A percentile compares a stretch with the other conserved stretches of the same genome.
phyloP scores from a whole-genome alignment of 225 moss, liverwort and hornwort species.

The Asterella californica region DNA sequence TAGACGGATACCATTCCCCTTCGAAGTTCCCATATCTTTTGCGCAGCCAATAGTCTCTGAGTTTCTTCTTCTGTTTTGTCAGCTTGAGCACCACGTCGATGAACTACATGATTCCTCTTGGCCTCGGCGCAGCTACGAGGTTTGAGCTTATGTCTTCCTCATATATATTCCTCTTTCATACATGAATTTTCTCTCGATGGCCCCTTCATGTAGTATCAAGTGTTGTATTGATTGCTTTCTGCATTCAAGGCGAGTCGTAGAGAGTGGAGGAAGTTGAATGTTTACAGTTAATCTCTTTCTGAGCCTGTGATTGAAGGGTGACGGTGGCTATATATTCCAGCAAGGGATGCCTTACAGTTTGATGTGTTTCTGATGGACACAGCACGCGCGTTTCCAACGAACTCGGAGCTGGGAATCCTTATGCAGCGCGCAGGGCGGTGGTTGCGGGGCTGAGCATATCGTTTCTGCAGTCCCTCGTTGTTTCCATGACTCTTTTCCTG shows the following conservation, averaged over 20 bases:
- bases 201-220: no score
- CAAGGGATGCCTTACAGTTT: no score
- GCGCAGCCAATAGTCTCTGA: neutral
- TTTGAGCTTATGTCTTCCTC: slow-evolving; percentile 14
- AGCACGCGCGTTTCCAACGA: slow-evolving; percentile 90
- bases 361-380: neutral
- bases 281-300: neutral
- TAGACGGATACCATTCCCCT: neutral
- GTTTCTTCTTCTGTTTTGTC: slow-evolving; percentile 21
- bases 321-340: no score
- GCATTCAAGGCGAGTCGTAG: neutral
- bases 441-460: slow-evolving; percentile 50
- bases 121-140: slow-evolving; percentile 87
- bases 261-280: neutral
- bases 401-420: slow-evolving; percentile 62
- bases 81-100: slow-evolving; percentile 60
- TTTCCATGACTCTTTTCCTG: slow-evolving; percentile 41
- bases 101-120: slow-evolving; percentile 86
- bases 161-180: neutral
- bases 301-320: neutral
- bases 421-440: slow-evolving; percentile 54
- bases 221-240: neutral
- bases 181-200: no score
- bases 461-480: slow-evolving; percentile 42
- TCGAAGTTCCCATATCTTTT: neutral